These are phyloP conservation scores for Tulasnella sp. DNA, from an alignment of 768 basidiomycete species.

Conservation along the genomic window DNA sequence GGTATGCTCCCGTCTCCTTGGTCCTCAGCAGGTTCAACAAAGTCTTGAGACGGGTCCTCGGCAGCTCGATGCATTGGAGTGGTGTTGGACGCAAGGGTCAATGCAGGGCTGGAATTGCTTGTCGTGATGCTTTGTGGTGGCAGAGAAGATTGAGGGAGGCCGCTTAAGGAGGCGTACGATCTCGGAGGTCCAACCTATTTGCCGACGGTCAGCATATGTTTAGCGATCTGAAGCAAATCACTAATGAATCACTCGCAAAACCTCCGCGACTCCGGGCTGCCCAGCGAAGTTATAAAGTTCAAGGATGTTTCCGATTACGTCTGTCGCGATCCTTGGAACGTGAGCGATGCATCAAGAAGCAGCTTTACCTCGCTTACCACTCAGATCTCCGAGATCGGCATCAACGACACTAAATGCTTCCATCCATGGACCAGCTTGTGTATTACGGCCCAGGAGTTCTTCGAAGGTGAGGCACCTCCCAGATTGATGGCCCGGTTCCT, in stretches of 20 bases:
- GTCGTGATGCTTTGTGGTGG: conserved; percentile 14
- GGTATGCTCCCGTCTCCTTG: not conserved
- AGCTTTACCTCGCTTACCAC: conserved; percentile 47
- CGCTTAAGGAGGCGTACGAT: conserved; percentile 31
- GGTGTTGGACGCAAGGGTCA: conserved; percentile 20
- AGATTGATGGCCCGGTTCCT: not conserved
- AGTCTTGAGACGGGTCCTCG: conserved; percentile 22
- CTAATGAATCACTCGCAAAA: conserved; percentile 47
- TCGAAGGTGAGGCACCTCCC: conserved; percentile 13
- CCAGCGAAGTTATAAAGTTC: conserved; percentile 55
- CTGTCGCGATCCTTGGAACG: conserved; percentile 40
- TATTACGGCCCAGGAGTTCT: not conserved
- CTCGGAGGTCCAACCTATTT: conserved; percentile 37
- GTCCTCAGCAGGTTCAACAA: not conserved
- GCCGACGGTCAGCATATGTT: conserved; percentile 7
- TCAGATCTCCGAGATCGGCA: conserved; percentile 53
- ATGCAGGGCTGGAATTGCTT: conserved; percentile 27
- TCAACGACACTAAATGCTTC: conserved; percentile 44
- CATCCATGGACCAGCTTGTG: conserved; percentile 18
- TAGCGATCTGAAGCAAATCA: conserved; percentile 38
- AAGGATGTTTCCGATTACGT: conserved; percentile 60
- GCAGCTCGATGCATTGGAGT: conserved; percentile 26
- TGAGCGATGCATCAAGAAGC: conserved; percentile 7
- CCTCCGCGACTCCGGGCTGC: conserved; percentile 50
- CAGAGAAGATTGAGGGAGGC: conserved; percentile 30